Evolutionary conservation across 805 yeast species (phyloP).

Genomic region (Cephaloascus albidus): DNA sequence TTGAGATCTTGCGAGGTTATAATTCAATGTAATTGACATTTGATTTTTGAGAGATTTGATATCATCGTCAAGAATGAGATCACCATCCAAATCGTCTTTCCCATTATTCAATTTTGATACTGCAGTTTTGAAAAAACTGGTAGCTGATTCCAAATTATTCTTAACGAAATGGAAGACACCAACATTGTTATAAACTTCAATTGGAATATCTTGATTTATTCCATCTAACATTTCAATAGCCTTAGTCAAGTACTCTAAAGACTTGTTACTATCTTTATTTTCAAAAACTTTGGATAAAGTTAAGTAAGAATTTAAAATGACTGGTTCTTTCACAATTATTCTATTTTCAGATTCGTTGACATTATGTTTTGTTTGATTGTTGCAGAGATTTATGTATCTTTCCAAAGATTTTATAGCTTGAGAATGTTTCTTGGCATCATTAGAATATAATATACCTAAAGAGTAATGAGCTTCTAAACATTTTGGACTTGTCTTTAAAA

Average conservation of each 20-base stretch:
- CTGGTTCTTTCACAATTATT: conserved; percentile 34
- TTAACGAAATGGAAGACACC: conserved; percentile 75
- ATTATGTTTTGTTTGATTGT: conserved; percentile 31
- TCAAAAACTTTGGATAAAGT: conserved; percentile 67
- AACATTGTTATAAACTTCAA: conserved; percentile 67
- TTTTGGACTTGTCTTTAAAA: conserved; percentile 56
- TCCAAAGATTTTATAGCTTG: conserved; percentile 59
- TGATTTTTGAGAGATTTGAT: not conserved
- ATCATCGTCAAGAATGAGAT: conserved; percentile 5
- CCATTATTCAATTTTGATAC: conserved; percentile 21
- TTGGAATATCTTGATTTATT: conserved; percentile 35
- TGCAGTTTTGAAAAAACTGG: conserved; percentile 44
- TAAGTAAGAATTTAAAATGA: conserved; percentile 54
- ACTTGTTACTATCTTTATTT: conserved; percentile 51
- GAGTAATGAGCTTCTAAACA: conserved; percentile 67
- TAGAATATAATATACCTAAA: conserved; percentile 66
- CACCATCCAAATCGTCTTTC: conserved; percentile 12
- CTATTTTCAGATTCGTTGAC: conserved; percentile 13
- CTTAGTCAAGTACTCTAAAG: conserved; percentile 53
- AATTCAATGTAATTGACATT: conserved; percentile 23
- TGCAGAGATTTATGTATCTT: conserved; percentile 56
- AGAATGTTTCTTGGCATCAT: conserved; percentile 33
- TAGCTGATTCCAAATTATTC: conserved; percentile 50
- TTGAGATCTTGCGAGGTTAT: conserved; percentile 68
- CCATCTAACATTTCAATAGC: conserved; percentile 44